phyloP scores from a whole-genome alignment of 495 filamentous ascomycete genomes.

The Penicillium herquei region DNA sequence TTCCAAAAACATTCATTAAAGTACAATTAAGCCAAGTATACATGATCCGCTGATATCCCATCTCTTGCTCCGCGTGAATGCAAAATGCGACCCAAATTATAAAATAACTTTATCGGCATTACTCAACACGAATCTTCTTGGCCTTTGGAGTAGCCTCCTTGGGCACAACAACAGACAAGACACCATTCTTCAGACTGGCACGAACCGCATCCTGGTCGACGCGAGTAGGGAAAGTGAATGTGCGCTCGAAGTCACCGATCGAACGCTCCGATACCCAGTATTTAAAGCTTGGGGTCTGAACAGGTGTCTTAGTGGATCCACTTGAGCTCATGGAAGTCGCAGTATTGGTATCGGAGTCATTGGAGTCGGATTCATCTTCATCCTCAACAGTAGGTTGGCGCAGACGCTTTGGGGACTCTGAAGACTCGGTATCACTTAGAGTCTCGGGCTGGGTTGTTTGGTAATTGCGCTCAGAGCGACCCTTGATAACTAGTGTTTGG shows the following conservation, averaged over 20 bases:
- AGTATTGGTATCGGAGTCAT: conserved; percentile 18
- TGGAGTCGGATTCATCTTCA: conserved; percentile 42
- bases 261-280: conserved; percentile 83
- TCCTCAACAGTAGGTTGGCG: conserved; percentile 66
- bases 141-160: not conserved
- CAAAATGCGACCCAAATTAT: too few species aligned
- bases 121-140: not conserved
- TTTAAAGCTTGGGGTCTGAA: conserved; percentile 45
- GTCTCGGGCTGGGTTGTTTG: conserved; percentile 27
- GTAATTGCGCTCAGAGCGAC: conserved; percentile 61
- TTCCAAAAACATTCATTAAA: too few species aligned
- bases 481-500: conserved; percentile 71
- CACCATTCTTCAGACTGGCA: conserved; percentile 58
- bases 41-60: too few species aligned
- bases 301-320: conserved; percentile 12
- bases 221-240: conserved; percentile 71
- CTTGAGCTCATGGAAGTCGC: conserved; percentile 5
- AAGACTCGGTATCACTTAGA: not conserved
- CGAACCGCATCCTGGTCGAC: conserved; percentile 77
- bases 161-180: conserved; percentile 8
- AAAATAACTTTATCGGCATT: not conserved
- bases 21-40: too few species aligned
- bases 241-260: conserved; percentile 75
- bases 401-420: conserved; percentile 1
- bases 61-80: too few species aligned